Evolutionary conservation across 108 stramenopile species (phyloP), one percentile per base, ranked within the genome.

Genomic region (Fragilariopsis cylindrus): DNA sequence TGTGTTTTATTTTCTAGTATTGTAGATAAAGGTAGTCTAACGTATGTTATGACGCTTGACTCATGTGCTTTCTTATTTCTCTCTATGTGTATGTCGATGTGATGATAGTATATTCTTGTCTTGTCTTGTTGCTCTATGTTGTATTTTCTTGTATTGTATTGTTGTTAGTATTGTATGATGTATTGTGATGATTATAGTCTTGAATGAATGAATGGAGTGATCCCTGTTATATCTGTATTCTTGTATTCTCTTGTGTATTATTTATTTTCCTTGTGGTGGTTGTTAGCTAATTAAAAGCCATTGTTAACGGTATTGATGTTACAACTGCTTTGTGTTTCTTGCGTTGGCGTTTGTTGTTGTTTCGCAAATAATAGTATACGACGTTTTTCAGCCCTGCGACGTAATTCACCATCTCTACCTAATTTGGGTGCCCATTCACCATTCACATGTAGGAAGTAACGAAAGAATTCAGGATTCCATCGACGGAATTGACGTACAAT

Each of bases 391-490:
- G 12, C 70, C 3, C 85, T 75, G n/a, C 85, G 81, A 39, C 69
- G 62, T 3, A 82, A 69, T 48, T 86, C 85, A 8, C 76, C 81
- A 41, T 81, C 69, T 58, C 76, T 79, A 4, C 85, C 85, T 12
- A 86, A 65, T 57, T 80, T 82, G 53, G 85, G 85, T 1, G 75
- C 74, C 85, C 85, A 86, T 44, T 75, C 67, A 18, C 85, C 85
- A 71, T 86, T 76, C n/a, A 66, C 57, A 47, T 75, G 78, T 48
- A 70, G 44, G 67, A 86, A 86, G 56, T 70, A 86, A 12, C 67
- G 63, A 48, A 82, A 79, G 69, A 86, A 86, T 41, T 80, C 71
- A 39, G 85, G 85, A 75, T 86, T 86, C 85, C 85, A 86, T 11
- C 85, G 81, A 41, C 85, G 81, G 65, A 86, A 86, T 67, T 86